Percentiles rank a stretch among this genome's conserved stretches.
Evolutionary conservation across 768 basidiomycete species (phyloP).

Genomic region (Pleurotus eryngii): DNA sequence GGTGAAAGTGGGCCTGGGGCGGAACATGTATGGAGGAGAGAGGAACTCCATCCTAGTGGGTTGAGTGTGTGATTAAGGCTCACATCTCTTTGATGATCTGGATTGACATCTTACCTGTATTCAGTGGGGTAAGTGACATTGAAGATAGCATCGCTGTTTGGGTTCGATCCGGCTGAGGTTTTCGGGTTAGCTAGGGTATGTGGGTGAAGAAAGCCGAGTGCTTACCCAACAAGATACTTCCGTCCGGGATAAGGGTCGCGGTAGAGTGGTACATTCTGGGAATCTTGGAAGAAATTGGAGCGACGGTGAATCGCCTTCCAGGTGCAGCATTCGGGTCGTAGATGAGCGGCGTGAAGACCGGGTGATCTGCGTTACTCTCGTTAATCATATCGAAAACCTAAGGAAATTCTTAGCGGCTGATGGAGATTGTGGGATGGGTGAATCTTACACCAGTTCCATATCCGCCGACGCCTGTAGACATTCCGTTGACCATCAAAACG

Average conservation of each 20-base stretch:
- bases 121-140: slow-evolving; percentile 24
- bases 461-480: slow-evolving; percentile 36
- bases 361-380: slow-evolving; percentile 35
- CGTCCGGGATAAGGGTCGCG: slow-evolving; percentile 26
- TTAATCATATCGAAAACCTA: slow-evolving; percentile 29
- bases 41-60: slow-evolving; percentile 33
- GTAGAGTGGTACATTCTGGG: slow-evolving; percentile 35
- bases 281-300: slow-evolving; percentile 27
- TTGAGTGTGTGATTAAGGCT: not conserved
- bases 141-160: slow-evolving; percentile 29
- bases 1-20: slow-evolving; percentile 28
- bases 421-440: not conserved
- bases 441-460: slow-evolving; percentile 25
- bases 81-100: not conserved
- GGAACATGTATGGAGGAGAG: slow-evolving; percentile 39
- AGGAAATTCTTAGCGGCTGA: no score
- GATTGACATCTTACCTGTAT: slow-evolving; percentile 23
- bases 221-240: slow-evolving; percentile 25
- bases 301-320: slow-evolving; percentile 23
- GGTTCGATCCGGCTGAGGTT: slow-evolving; percentile 41
- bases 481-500: slow-evolving; percentile 41
- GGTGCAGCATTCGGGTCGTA: slow-evolving; percentile 28
- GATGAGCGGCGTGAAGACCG: slow-evolving; percentile 26
- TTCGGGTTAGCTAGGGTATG: not conserved
- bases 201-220: not conserved